Evolutionary conservation across 2,329 filamentous ascomycete species (phyloP).

Genomic region (Phyllosticta paracitricarpa): DNA sequence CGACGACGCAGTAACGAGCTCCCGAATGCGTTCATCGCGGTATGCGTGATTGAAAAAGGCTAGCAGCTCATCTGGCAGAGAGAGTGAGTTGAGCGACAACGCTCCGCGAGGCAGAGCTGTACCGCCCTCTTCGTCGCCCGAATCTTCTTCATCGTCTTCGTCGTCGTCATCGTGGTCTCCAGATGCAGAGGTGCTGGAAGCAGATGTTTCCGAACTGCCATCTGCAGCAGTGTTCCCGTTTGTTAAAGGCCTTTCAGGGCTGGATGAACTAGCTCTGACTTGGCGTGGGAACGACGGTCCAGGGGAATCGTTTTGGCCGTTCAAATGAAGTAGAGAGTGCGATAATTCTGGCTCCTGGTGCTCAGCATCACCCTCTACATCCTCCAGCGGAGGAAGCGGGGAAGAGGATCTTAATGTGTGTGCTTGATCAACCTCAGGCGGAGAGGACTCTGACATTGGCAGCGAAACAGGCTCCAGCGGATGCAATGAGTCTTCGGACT

Average conservation of each 20-base stretch:
- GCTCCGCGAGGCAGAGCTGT: not conserved
- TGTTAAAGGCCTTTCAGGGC: not conserved
- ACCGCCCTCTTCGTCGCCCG: not conserved
- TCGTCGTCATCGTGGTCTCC: constrained; percentile 5
- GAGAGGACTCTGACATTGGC: not conserved
- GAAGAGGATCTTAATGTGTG: not conserved
- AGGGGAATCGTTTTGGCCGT: not conserved
- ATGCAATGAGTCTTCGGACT: not conserved
- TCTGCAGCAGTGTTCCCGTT: not conserved
- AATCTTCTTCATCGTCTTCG: not conserved
- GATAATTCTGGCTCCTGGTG: not conserved
- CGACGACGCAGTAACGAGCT: constrained; percentile 3
- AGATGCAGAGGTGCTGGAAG: not conserved
- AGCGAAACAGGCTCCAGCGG: not conserved
- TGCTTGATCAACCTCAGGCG: not conserved
- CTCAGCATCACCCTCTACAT: not conserved
- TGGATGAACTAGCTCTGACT: not conserved
- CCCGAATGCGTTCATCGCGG: constrained; percentile 21
- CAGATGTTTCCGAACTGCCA: not conserved
- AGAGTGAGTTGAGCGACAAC: not conserved
- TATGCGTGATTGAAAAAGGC: constrained; percentile 14
- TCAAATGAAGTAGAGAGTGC: not conserved
- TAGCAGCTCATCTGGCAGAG: constrained; percentile 5
- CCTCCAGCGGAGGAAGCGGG: not conserved
- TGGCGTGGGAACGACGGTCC: not conserved